Evolutionary conservation across 75 land plant species (phyloP), one percentile per base, ranked within the genome.

Genomic region (Sequoiadendron giganteum): DNA sequence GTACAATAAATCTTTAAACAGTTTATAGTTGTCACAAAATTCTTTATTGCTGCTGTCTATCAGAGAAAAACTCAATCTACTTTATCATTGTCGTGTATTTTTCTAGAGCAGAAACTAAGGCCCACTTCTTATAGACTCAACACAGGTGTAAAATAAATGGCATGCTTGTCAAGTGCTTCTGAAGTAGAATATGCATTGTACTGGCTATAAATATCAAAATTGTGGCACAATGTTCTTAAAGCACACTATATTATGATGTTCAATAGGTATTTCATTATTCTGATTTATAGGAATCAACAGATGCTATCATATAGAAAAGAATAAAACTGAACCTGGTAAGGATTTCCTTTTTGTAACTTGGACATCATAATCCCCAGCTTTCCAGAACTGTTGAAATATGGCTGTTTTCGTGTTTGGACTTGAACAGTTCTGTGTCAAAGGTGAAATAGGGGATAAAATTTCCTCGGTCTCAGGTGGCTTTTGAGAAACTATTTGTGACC

Each of bases 331-430:
- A 79, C 82, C 82, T 79, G 82, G 25, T 40, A 40, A 79, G 10
- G 28, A 39, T 40, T 42, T 42, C 82, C 43, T 79, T 40, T 40
- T 42, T 79, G 45, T 42, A 79, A 39, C 38, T 19, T 79, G 82
- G 45, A 40, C 82, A 79, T 79, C 47, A 40, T 79, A 79, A 79
- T 79, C 82, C 82, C 82, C 82, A 40, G 45, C 47, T 79, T 40
- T 79, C 82, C 82, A 79, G 43, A 79, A 79, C 82, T 79, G 82
- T 19, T 79, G 40, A 79, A 79, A 79, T 39, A 39, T 34, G 38
- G 40, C 18, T 79, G 19, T 79, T 42, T 40, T 78, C 2, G 82
- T 19, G 82, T 40, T 79, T 79, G 40, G 19, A 40, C 45, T 42
- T 40, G 45, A 79, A 40, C 28, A 40, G 28, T 40, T 79, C 45